Evolutionary conservation across 1,139 yeast species (phyloP).

Genomic region (Candida freyschussii): DNA sequence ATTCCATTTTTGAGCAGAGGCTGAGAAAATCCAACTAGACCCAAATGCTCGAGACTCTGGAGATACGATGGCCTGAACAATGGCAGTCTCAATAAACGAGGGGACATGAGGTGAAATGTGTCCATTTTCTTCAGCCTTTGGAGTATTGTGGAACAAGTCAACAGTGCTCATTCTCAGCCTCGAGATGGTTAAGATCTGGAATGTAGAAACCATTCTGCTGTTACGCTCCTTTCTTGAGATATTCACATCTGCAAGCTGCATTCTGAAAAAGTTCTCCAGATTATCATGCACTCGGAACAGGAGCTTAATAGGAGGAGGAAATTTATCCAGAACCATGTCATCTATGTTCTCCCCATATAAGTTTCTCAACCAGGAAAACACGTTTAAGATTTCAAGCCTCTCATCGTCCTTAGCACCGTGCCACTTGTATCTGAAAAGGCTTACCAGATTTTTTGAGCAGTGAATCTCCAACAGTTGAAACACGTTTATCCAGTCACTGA

Average conservation of each 20-base stretch:
- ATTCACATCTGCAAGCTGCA: slow-evolving; percentile 60
- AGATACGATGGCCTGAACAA: slow-evolving; percentile 67
- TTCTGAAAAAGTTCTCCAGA: slow-evolving; percentile 57
- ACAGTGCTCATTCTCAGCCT: slow-evolving; percentile 64
- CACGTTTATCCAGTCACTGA: slow-evolving; percentile 76
- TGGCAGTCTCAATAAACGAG: slow-evolving; percentile 79
- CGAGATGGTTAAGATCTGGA: slow-evolving; percentile 62
- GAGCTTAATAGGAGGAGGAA: slow-evolving; percentile 70
- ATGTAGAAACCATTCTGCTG: slow-evolving; percentile 63
- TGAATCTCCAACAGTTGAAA: slow-evolving; percentile 73
- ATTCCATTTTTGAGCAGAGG: slow-evolving; percentile 36
- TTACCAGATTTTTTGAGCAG: slow-evolving; percentile 44
- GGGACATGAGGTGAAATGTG: slow-evolving; percentile 59
- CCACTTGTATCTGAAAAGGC: slow-evolving; percentile 53
- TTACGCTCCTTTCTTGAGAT: slow-evolving; percentile 56
- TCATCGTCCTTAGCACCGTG: slow-evolving; percentile 45
- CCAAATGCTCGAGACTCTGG: slow-evolving; percentile 76
- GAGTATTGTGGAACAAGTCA: slow-evolving; percentile 43
- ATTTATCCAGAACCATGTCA: slow-evolving; percentile 43
- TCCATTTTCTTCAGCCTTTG: slow-evolving; percentile 16
- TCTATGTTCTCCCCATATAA: slow-evolving; percentile 40
- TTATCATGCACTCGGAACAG: slow-evolving; percentile 65
- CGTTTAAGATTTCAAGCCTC: slow-evolving; percentile 58
- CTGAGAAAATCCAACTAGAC: slow-evolving; percentile 58
- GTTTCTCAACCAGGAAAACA: slow-evolving; percentile 65